These are phyloP conservation scores for Colletotrichum acutatum DNA, from an alignment of 2,329 filamentous ascomycete genomes.

Conservation along the genomic window DNA sequence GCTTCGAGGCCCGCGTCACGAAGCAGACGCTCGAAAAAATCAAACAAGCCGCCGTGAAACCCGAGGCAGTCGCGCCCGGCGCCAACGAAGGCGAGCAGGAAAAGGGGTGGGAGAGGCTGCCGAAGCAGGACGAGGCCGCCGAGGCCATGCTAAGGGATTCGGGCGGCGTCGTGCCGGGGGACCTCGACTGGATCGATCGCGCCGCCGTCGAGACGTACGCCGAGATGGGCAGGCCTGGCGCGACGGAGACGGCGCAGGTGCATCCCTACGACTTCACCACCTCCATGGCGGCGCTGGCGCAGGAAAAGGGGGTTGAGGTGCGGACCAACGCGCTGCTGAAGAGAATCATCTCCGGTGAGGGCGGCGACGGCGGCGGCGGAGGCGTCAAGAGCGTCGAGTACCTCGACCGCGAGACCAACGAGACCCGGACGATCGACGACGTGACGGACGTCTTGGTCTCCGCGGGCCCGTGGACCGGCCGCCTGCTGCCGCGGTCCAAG, in stretches of 20 bases:
- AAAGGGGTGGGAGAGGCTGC: constrained; percentile 70
- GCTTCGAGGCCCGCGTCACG: constrained; percentile 54
- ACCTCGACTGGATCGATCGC: constrained; percentile 86
- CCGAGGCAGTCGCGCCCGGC: constrained; percentile 9
- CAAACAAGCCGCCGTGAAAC: constrained; percentile 37
- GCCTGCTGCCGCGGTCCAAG: constrained; percentile 66
- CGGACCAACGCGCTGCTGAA: constrained; percentile 75
- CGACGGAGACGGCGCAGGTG: constrained; percentile 88
- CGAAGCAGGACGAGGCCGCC: constrained; percentile 66
- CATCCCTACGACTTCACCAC: constrained; percentile 93
- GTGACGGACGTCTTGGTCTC: constrained; percentile 67
- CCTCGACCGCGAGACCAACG: constrained; percentile 57
- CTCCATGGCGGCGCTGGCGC: constrained; percentile 80
- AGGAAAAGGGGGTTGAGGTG: constrained; percentile 75
- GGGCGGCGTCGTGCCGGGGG: constrained; percentile 69
- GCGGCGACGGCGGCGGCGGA: constrained; percentile 48
- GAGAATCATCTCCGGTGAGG: constrained; percentile 65
- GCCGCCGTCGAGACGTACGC: constrained; percentile 77
- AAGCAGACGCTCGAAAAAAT: constrained; percentile 47
- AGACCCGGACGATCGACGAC: constrained; percentile 48
- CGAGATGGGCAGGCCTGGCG: constrained; percentile 78
- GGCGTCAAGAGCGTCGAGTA: constrained; percentile 72
- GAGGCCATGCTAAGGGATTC: constrained; percentile 62
- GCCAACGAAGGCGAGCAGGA: constrained; percentile 38
- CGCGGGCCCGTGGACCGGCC: constrained; percentile 72